Percentiles rank a stretch among this genome's conserved stretches.
phyloP scores from a whole-genome alignment of 2,329 filamentous ascomycete species.

The Pestalotiopsis sp. region DNA sequence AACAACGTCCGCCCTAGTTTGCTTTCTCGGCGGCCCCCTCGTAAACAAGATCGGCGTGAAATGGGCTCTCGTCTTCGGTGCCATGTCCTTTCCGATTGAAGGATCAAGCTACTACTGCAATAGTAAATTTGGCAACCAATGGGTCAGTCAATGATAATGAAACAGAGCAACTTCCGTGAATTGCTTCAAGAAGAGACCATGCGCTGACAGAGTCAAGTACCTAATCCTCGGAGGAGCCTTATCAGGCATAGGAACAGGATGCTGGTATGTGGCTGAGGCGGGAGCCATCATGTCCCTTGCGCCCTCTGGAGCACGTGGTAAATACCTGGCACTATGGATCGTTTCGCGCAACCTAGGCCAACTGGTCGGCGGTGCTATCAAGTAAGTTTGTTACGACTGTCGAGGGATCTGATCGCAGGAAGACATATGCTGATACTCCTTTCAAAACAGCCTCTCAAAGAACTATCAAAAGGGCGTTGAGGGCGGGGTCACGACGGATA shows the following conservation, averaged over 20 bases:
- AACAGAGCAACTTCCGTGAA: background rate
- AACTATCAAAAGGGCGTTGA: conserved; percentile 36
- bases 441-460: conserved; percentile 34
- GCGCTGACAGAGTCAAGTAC: conserved; percentile 8
- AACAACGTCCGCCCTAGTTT: conserved; percentile 25
- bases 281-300: conserved; percentile 51
- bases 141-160: too few species aligned
- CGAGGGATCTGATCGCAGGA: too few species aligned
- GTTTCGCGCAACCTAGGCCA: conserved; percentile 49
- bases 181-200: background rate
- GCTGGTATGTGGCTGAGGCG: conserved; percentile 52
- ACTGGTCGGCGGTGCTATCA: conserved; percentile 48
- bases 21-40: conserved; percentile 44
- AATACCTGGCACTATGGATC: conserved; percentile 50
- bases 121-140: conserved; percentile 50
- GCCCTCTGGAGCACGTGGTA: conserved; percentile 46
- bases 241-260: conserved; percentile 41
- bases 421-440: background rate
- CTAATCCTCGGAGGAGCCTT: background rate
- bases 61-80: conserved; percentile 46
- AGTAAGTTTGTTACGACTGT: too few species aligned
- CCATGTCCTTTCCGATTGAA: conserved; percentile 43
- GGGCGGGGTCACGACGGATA: conserved; percentile 44
- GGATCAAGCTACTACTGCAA: conserved; percentile 52
- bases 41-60: conserved; percentile 50